These are phyloP conservation scores for Parmelia sp. DNA, from an alignment of 495 filamentous ascomycete species.

Conservation along the genomic window DNA sequence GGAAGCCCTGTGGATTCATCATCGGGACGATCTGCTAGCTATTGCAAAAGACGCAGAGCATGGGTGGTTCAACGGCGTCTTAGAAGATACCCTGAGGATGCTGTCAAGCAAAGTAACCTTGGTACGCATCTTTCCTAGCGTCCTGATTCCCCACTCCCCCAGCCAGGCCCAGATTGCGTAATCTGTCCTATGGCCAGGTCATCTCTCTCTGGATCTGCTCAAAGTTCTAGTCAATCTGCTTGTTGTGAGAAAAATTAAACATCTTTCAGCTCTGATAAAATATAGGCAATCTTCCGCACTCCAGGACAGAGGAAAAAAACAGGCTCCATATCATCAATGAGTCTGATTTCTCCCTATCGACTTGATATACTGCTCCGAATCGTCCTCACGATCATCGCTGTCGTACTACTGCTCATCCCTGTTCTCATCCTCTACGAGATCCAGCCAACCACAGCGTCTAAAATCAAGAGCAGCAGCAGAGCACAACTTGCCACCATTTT, in stretches of 20 bases:
- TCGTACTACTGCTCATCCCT: slow-evolving; percentile 9
- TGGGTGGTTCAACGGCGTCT: slow-evolving; percentile 15
- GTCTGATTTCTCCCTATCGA: slow-evolving; percentile 10
- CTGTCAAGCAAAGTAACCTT: background rate
- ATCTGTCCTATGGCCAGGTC: too few relatives aligned
- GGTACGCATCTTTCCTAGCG: background rate
- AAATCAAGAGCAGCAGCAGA: slow-evolving; percentile 2
- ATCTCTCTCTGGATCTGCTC: too few relatives aligned
- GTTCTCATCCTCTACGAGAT: slow-evolving; percentile 14
- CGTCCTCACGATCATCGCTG: slow-evolving; percentile 7
- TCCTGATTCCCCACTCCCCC: background rate
- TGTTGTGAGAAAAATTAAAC: too few relatives aligned
- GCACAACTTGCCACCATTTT: slow-evolving; percentile 15
- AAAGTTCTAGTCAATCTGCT: too few relatives aligned
- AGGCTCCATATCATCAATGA: background rate
- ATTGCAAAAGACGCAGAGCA: slow-evolving; percentile 13
- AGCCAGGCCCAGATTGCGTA: too few relatives aligned
- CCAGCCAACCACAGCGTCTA: background rate
- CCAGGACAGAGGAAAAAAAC: slow-evolving; percentile 11
- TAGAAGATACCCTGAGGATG: slow-evolving; percentile 8
- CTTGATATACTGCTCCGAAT: slow-evolving; percentile 10
- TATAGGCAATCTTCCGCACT: slow-evolving; percentile 13
- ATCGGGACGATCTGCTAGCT: slow-evolving; percentile 17
- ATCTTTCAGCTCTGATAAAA: background rate
- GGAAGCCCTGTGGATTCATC: slow-evolving; percentile 13